Evolutionary conservation across 1,284 basidiomycete species (phyloP), one percentile per base, ranked within the genome.

Genomic region (Macrocystidia cucumis): DNA sequence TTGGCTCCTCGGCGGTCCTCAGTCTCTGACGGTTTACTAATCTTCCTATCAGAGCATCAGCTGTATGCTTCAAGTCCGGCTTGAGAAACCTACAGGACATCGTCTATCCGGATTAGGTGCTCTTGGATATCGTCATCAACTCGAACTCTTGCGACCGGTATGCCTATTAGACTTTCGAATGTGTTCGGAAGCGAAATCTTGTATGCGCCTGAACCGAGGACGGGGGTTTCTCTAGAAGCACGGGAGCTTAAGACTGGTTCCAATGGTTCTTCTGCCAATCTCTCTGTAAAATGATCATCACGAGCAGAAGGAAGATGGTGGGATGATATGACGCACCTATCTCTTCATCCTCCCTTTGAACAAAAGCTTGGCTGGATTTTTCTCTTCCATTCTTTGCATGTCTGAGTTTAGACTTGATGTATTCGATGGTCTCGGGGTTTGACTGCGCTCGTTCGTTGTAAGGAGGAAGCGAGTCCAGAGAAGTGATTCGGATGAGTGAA

Each of bases 381-480:
- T 51, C 46, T 30, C 51, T 52, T n/a, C 51, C 55, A 12, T 42
- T 38, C 1, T 37, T 34, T 5, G 43, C 26, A 16, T 37, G 35
- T 20, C 56, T 47, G 12, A 37, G 34, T 9, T 40, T 42, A 16
- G 29, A 4, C 44, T 63, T 70, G 29, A 79, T 43, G 35, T 63
- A 63, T 13, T 43, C 37, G 2, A 63, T 27, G 1, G 57, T 54
- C 30, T 67, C 59, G 4, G 54, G 44, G 5, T 60, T 60, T 1
- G 60, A 56, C 25, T 50, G 46, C 45, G 63, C 62, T 34, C 45
- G 59, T 47, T 79, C 75, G 19, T 72, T 63, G 35, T 65, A 71
- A 7, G 56, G 46, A 9, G 52, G 38, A 12, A 67, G 42, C 9
- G 55, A 38, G 31, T 54, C 37, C 11, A 69, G 40, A 41, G 45